These are phyloP conservation scores for Chlorencoelia australis DNA, from an alignment of 2,329 filamentous ascomycete species.

Conservation along the genomic window DNA sequence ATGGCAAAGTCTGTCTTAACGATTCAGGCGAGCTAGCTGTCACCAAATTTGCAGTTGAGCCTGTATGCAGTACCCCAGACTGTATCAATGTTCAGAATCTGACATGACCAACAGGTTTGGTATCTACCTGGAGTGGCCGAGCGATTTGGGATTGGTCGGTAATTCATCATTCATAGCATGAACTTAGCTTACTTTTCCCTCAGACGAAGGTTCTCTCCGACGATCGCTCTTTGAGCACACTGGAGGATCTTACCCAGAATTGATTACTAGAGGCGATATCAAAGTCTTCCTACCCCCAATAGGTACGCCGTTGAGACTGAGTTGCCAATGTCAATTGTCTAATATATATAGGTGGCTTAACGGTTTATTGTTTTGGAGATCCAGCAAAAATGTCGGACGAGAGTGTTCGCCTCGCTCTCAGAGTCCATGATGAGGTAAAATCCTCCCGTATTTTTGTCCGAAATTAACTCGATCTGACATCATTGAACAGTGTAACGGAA, in stretches of 20 bases:
- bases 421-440: conserved; percentile 58
- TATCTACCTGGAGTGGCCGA: conserved; percentile 82
- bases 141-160: conserved; percentile 64
- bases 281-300: conserved; percentile 95
- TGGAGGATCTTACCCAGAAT: conserved; percentile 89
- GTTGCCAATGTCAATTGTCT: conserved; percentile 6
- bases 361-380: conserved; percentile 95
- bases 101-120: conserved; percentile 46
- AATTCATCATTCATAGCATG: conserved; percentile 4
- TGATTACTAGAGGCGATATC: conserved; percentile 89
- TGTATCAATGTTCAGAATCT: conserved; percentile 47
- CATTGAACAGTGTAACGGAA: conserved; percentile 66
- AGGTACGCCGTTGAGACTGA: conserved; percentile 69
- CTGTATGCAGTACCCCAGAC: conserved; percentile 62
- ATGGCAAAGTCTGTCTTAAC: conserved; percentile 85
- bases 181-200: conserved; percentile 55
- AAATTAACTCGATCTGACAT: conserved; percentile 15
- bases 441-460: conserved; percentile 1
- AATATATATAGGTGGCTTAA: conserved; percentile 49
- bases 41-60: conserved; percentile 94
- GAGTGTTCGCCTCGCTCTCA: conserved; percentile 67
- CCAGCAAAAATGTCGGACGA: conserved; percentile 89
- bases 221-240: conserved; percentile 90
- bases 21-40: conserved; percentile 79
- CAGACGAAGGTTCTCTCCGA: conserved; percentile 78